Base-by-base conservation (phyloP, 2,329 filamentous ascomycete species). In the Penicillium decumbens region DNA sequence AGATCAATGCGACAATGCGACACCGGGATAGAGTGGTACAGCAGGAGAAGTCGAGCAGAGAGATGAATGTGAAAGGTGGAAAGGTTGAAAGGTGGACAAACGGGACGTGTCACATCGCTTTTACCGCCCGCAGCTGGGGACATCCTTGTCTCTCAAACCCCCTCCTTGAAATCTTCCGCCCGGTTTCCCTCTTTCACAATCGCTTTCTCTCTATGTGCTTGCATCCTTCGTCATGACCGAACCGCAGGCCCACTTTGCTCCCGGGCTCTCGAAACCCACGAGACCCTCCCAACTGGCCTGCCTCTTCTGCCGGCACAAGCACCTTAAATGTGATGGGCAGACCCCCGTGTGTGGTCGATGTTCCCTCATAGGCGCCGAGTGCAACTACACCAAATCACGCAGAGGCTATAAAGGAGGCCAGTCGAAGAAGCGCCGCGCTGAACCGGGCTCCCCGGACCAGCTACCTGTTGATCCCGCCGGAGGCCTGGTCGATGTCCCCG, bases 361-460 rank as follows among this genome's bases (percentile, higher is more conserved):
- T 68, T 71, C 72, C 20, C 69, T 74, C 43, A 77, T 79, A 41
- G 78, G 79, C 48, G 72, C 77, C 15, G 77, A 84, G 41, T 92
- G 88, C 67, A 72, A 83, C 62, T 90, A 89, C 65, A 81, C 88
- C 42, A 82, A 85, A 39, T 89, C 86, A 33, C 82, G 87, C 38
- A 80, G 87, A 53, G 87, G 87, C 27, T 88, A 87, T 72, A 88
- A 87, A 68, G 84, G 85, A 68, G 84, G 85, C 12, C 80, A 80
- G 1, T 75, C 79, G n/a, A 78, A 77, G 63, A 75, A 71, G 54
- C 70, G 72, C 15, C 68, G 70, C 41, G 64, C 60, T 45, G 64
- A 67, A 40, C 60, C 60, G n/a, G 59, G 64, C 27, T 65, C 64
- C n/a, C 61, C 61, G 13, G 64, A 69, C 15, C 76, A 77, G 60